Conservation (phyloP, 108 stramenopile genomes). For the Pseudonitzschia pungens region DNA sequence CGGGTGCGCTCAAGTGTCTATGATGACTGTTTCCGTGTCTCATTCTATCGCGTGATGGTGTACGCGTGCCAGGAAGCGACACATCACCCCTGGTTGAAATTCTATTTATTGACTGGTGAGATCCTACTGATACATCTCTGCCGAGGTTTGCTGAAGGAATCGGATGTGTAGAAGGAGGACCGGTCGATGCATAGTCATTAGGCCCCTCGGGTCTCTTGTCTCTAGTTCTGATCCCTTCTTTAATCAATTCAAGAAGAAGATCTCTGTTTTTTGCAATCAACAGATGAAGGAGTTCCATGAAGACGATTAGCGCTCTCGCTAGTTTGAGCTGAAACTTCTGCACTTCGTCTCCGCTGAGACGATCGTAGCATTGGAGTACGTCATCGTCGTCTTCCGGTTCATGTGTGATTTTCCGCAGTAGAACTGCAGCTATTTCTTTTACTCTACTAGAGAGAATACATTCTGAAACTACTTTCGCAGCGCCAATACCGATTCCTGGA, state of each 20-base stretch:
- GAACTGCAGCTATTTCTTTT: constrained; percentile 73
- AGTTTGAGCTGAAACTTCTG: constrained; percentile 68
- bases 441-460: constrained; percentile 84
- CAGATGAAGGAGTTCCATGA: constrained; percentile 81
- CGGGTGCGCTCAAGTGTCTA: constrained; percentile 3
- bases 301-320: constrained; percentile 74
- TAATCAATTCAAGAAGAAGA: constrained; percentile 66
- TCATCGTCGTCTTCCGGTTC: constrained; percentile 47
- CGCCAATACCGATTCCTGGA: constrained; percentile 80
- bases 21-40: constrained; percentile 7
- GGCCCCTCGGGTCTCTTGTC: neutral
- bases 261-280: constrained; percentile 82
- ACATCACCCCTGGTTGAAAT: neutral
- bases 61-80: neutral
- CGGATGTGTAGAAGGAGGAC: constrained; percentile 7
- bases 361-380: constrained; percentile 50
- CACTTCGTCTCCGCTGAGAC: constrained; percentile 66
- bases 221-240: constrained; percentile 38
- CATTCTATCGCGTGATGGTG: constrained; percentile 14
- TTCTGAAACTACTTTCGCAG: constrained; percentile 82
- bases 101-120: neutral
- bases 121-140: constrained; percentile 21
- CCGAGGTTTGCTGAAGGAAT: neutral
- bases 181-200: constrained; percentile 11
- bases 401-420: constrained; percentile 53